phyloP scores from a whole-genome alignment of 169 alveolate genomes.

The Nephromyces sp. region DNA sequence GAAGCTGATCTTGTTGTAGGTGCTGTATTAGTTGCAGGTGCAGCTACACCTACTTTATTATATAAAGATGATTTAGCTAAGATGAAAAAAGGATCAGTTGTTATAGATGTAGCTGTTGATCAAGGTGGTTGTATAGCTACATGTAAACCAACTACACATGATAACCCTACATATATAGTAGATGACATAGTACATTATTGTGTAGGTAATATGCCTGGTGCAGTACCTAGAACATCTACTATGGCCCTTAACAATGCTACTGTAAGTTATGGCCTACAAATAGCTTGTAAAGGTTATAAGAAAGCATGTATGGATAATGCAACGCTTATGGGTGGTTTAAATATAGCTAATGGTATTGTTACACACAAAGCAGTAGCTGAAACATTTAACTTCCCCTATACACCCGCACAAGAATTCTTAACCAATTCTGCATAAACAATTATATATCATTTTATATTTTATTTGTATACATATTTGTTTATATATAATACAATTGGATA shows the following conservation, averaged over 20 bases:
- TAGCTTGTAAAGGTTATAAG: slow-evolving; percentile 8
- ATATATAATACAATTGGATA: too few species aligned
- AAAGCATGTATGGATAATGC: background rate
- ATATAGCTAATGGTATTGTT: slow-evolving; percentile 3
- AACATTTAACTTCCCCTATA: background rate
- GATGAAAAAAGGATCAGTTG: slow-evolving; percentile 11
- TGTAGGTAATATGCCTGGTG: slow-evolving; percentile 27
- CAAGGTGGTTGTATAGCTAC: slow-evolving; percentile 29
- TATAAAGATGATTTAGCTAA: background rate
- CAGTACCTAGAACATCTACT: slow-evolving; percentile 8
- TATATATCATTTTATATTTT: too few species aligned
- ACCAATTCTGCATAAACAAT: too few species aligned
- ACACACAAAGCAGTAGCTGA: slow-evolving; percentile 10
- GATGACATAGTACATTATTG: slow-evolving; percentile 21
- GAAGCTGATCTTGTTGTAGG: slow-evolving; percentile 15
- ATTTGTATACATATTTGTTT: too few species aligned
- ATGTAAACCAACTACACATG: slow-evolving; percentile 6
- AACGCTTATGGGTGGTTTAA: background rate
- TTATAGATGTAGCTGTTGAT: slow-evolving; percentile 23
- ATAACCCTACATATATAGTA: slow-evolving; percentile 2
- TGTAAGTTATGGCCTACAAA: background rate
- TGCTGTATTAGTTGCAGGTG: slow-evolving; percentile 6
- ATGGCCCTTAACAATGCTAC: slow-evolving; percentile 14
- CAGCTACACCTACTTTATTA: slow-evolving; percentile 16
- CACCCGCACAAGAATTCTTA: background rate